These are phyloP conservation scores for Leptographium flavum DNA, from an alignment of 2,329 filamentous ascomycete genomes.

Conservation along the genomic window DNA sequence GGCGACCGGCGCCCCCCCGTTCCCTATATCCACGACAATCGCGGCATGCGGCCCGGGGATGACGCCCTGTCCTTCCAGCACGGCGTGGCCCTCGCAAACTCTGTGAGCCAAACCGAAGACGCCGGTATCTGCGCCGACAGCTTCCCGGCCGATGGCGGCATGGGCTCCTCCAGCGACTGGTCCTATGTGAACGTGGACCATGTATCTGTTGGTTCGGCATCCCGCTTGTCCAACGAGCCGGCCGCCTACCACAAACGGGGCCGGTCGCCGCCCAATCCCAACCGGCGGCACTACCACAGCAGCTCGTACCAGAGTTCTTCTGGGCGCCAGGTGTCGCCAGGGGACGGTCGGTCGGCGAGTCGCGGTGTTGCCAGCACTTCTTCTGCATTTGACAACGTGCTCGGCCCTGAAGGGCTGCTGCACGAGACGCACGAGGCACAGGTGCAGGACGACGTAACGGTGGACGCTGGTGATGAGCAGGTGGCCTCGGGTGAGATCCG, in stretches of 20 bases:
- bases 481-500: no score
- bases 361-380: no score
- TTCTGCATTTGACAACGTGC: no score
- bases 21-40: conserved; percentile 13
- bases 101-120: neutral
- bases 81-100: neutral
- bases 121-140: neutral
- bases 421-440: no score
- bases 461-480: no score
- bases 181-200: conserved; percentile 22
- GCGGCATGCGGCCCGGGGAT: conserved; percentile 26
- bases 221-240: conserved; percentile 23
- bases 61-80: conserved; percentile 15
- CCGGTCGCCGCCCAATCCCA: conserved; percentile 37
- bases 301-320: neutral
- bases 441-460: no score
- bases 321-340: neutral
- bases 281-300: conserved; percentile 18
- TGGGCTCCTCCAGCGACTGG: conserved; percentile 26
- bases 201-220: conserved; percentile 21
- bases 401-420: no score
- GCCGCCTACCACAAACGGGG: conserved; percentile 33
- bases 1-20: conserved; percentile 6
- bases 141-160: neutral
- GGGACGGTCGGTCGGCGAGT: neutral